Base-by-base conservation (phyloP, 306 rosid species). In the Medicago ruthenica region DNA sequence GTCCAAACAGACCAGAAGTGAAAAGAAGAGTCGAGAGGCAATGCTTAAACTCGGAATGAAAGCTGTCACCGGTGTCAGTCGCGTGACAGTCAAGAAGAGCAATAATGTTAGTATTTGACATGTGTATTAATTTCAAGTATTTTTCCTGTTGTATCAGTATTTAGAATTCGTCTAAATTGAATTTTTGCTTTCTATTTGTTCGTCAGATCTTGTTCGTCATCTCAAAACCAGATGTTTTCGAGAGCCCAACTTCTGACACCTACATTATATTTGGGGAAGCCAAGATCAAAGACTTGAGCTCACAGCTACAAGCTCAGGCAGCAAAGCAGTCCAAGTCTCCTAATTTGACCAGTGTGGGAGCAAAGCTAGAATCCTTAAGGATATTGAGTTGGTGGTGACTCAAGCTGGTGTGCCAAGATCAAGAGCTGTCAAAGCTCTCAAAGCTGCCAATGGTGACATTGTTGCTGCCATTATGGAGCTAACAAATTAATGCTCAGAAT, bases 31-130 rank as follows among this genome's bases (percentile, higher is more conserved):
- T 55, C 97, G 97, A 37, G 91, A 93, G 81, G 98, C 98, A 13
- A 89, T 91, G 98, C 79, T 89, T 71, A 91, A 93, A 80, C 96
- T 93, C 18, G 96, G 98, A 59, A 91, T 91, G 98, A 93, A n/a
- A n/a, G n/a, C n/a, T 16, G 87, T 89, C 60, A 80, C 93, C 0
- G 97, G 96, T 45, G 98, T 93, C 74, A 93, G 98, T 78, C 86
- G 93, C 0, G n/a, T 93, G 74, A 91, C 97, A 0, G 91, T 89
- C 17, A 91, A 93, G 82, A 93, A 91, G 82, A 89, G 98, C 97
- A 93, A 93, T 85, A 93, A 93, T 78, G 98, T 89, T 50, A 6
- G 98, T 75, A 37, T 27, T 57, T 24, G 31, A 37, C 8, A 5
- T 20, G 22, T 54, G 27, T 24, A n/a, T 53, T 70, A 62, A 16